Percentiles rank a stretch among this genome's conserved stretches.
phyloP scores from a whole-genome alignment of 306 rosid species.

The Cucurbita pepo region DNA sequence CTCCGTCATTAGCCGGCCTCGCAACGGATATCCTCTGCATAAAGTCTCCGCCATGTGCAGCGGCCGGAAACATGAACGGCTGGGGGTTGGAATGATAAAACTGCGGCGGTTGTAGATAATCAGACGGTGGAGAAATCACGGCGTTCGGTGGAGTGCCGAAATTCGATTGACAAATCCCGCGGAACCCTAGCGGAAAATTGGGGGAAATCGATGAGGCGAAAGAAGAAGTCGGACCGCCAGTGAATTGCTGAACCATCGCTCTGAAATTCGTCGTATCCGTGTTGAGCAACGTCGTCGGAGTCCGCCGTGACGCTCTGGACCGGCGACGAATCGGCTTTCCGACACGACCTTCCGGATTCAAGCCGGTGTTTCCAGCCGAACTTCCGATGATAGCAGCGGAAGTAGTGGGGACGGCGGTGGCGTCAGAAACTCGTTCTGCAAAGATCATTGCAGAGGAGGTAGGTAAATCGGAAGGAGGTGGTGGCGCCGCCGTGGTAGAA shows the following conservation, averaged over 20 bases:
- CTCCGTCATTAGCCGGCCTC: not conserved
- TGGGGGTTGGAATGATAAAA: not conserved
- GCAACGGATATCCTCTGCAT: not conserved
- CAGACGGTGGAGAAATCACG: not conserved
- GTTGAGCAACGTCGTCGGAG: constrained; percentile 1
- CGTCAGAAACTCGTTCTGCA: not conserved
- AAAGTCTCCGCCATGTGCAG: not conserved
- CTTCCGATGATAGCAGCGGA: not conserved
- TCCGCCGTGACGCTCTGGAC: constrained; percentile 6
- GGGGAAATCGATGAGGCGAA: not conserved
- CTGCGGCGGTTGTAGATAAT: not conserved
- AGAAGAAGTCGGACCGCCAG: constrained; percentile 4
- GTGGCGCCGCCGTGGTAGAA: not conserved
- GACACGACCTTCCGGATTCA: not conserved
- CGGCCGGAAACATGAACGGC: not conserved
- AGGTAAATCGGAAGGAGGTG: not conserved
- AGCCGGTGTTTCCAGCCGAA: not conserved
- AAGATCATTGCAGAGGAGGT: not conserved
- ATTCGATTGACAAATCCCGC: not conserved
- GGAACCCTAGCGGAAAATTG: not conserved
- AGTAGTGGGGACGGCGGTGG: not conserved
- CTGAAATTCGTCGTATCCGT: constrained; percentile 11
- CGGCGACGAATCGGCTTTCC: constrained; percentile 2
- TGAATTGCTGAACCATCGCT: constrained; percentile 13
- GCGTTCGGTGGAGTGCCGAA: not conserved